Conservation (phyloP, 108 stramenopile genomes). For the Pseudonitzschia multistriata region DNA sequence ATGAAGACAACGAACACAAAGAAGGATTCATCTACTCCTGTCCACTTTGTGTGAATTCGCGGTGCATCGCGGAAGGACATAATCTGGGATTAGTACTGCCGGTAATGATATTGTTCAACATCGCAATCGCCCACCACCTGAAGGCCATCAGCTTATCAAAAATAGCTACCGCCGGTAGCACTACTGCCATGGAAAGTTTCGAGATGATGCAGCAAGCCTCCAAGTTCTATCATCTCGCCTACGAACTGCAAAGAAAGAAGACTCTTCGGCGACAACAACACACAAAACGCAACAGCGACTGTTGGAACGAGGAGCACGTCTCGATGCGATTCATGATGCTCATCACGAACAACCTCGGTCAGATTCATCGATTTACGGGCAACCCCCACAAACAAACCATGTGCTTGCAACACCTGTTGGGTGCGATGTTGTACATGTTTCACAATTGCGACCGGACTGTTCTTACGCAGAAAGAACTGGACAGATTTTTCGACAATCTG, state of each 20-base stretch:
- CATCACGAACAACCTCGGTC: slow-evolving; percentile 24
- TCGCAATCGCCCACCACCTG: slow-evolving; percentile 25
- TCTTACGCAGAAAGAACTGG: background rate
- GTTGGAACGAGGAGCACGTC: background rate
- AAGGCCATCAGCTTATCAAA: background rate
- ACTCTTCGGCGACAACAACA: background rate
- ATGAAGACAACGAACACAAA: too few species aligned
- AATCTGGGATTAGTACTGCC: slow-evolving; percentile 20
- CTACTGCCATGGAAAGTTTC: background rate
- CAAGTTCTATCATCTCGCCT: slow-evolving; percentile 24
- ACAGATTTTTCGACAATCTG: slow-evolving; percentile 2
- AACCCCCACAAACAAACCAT: slow-evolving; percentile 6
- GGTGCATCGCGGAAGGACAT: slow-evolving; percentile 19
- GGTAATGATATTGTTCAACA: slow-evolving; percentile 25
- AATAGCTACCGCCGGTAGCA: background rate
- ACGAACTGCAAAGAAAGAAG: slow-evolving; percentile 2
- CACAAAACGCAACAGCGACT: background rate
- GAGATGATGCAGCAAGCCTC: background rate
- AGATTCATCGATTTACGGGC: slow-evolving; percentile 15
- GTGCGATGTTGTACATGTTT: slow-evolving; percentile 24
- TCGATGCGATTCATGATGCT: slow-evolving; percentile 21
- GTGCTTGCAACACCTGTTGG: slow-evolving; percentile 25
- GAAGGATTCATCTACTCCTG: slow-evolving; percentile 21
- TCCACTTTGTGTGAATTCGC: slow-evolving; percentile 8
- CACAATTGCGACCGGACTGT: background rate